Conservation (phyloP, 805 yeast genomes). For the Metschnikowia cerradonensis region DNA sequence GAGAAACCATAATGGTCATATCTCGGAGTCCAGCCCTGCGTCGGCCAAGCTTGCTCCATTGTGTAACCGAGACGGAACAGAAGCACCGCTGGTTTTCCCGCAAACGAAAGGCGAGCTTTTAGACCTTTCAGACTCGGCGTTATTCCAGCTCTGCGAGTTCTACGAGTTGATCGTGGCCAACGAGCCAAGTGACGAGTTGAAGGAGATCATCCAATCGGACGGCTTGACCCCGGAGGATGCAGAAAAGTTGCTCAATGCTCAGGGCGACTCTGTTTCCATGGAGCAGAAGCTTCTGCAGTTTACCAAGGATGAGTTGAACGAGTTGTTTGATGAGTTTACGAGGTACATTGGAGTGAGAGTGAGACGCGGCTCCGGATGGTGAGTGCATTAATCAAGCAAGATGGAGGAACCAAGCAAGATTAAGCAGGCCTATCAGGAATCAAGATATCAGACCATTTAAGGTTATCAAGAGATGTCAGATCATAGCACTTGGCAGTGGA, state of each 20-base stretch:
- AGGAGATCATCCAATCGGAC: constrained; percentile 12
- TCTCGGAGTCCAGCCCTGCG: constrained; percentile 35
- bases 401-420: not conserved
- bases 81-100: constrained; percentile 55
- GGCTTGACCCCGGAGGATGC: constrained; percentile 15
- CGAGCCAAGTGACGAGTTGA: constrained; percentile 12
- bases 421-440: not conserved
- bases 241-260: constrained; percentile 9
- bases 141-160: constrained; percentile 59
- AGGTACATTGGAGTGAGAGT: constrained; percentile 60
- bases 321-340: constrained; percentile 59
- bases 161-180: constrained; percentile 63
- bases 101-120: constrained; percentile 50
- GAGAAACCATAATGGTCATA: constrained; percentile 61
- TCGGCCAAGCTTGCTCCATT: constrained; percentile 52
- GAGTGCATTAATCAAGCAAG: not conserved
- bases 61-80: constrained; percentile 78
- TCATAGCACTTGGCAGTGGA: too few relatives aligned
- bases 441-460: too few relatives aligned
- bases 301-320: constrained; percentile 47
- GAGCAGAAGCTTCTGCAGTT: constrained; percentile 21
- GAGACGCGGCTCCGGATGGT: constrained; percentile 43
- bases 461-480: too few relatives aligned
- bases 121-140: constrained; percentile 38
- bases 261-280: constrained; percentile 2